Base-by-base conservation (phyloP, 257 asterid genomes). In the Verbascum thapsus region DNA sequence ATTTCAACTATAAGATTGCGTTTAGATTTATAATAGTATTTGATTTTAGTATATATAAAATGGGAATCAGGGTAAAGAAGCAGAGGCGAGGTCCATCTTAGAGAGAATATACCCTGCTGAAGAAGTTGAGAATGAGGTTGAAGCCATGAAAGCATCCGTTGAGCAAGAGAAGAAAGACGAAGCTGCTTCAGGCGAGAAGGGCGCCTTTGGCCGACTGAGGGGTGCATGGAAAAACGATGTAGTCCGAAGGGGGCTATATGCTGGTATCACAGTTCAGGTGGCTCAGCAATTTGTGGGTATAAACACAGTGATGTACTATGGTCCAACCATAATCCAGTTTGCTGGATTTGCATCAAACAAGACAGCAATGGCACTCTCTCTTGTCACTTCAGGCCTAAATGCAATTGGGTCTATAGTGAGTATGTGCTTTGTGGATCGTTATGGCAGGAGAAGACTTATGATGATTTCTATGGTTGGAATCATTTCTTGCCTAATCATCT, bases 281-380 rank as follows among this genome's bases (percentile, higher is more conserved):
- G 88, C 88, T 40, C 88, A 81, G 68, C 85, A 84, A 38, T 84
- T 84, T 58, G 87, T 84, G 16, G 91, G 91, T 50, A 84, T 84
- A 45, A 84, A 81, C 72, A 84, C 88, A 4, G 85, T 84, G 66
- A 81, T 84, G 91, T 84, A 84, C 56, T 84, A 81, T 12, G 81
- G 88, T 64, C 84, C 88, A 47, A 75, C 85, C 59, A 85, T 82
- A 8, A 77, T 85, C 66, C 92, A 85, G 65, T 80, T 85, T 44
- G 88, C 92, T 0, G 88, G 92, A 15, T 81, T 79, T 43, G 88
- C 92, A 26, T 79, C 88, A 13, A 85, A 81, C 23, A 48, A 61
- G 68, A 80, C 86, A 10, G 92, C 92, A 26, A 9, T 85, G 54
- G 81, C 88, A 6, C 81, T 85, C 45, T 71, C 92, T 10, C 80